Conservation (phyloP, 441 rosid genomes). For the Erodium moschatum region DNA sequence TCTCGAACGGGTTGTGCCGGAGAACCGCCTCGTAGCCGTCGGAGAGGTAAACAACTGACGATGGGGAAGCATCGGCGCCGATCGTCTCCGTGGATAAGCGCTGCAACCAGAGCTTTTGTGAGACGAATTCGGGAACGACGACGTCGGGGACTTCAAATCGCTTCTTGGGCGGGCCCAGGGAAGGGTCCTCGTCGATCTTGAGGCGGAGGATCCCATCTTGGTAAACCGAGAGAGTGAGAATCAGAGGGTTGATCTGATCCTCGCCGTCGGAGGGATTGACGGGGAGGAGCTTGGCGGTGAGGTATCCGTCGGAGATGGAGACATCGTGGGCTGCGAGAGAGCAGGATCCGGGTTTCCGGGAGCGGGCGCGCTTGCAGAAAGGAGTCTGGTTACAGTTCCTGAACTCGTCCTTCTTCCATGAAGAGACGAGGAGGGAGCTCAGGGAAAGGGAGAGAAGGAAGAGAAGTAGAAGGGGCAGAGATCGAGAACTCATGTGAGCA, state of each 20-base stretch:
- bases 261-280: no score
- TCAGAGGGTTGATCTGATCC: constrained; percentile 42
- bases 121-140: constrained; percentile 26
- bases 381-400: constrained; percentile 93
- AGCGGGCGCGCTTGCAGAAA: constrained; percentile 88
- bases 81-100: constrained; percentile 22
- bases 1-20: constrained; percentile 74
- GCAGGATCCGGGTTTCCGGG: constrained; percentile 58
- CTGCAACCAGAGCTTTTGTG: constrained; percentile 66
- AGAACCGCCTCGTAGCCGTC: constrained; percentile 73
- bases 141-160: constrained; percentile 89
- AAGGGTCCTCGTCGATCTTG: constrained; percentile 68
- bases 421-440: constrained; percentile 26
- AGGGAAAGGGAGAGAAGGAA: constrained; percentile 36
- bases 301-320: constrained; percentile 57
- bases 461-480: no score
- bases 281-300: constrained; percentile 55
- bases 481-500: constrained; percentile 26
- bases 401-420: constrained; percentile 96
- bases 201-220: constrained; percentile 62
- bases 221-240: constrained; percentile 61
- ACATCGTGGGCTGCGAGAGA: constrained; percentile 42
- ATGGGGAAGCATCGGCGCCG: constrained; percentile 40
- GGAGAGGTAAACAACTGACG: constrained; percentile 55
- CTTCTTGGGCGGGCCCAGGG: constrained; percentile 44